Percentiles rank a stretch among this genome's conserved stretches.
These are phyloP conservation scores for Helicostylum pulchrum DNA, from an alignment of 192 early-diverging fungal species.

Conservation along the genomic window DNA sequence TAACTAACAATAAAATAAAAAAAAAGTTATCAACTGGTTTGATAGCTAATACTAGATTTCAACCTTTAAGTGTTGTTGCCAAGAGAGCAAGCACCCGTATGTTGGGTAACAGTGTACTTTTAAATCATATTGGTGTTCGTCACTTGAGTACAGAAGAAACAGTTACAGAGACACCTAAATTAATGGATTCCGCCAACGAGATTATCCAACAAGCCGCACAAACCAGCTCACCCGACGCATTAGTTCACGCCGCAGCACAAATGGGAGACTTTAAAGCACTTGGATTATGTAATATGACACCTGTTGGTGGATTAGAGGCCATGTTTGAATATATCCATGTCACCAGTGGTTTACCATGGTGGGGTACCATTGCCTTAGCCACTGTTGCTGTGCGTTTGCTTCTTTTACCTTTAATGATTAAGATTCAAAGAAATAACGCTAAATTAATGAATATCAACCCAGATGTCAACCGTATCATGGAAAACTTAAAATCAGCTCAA, in stretches of 20 bases:
- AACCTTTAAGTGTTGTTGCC: constrained; percentile 4
- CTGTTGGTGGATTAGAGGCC: constrained; percentile 69
- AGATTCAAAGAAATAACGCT: constrained; percentile 66
- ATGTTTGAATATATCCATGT: constrained; percentile 79
- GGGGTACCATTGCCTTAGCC: constrained; percentile 75
- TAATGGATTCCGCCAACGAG: constrained; percentile 3
- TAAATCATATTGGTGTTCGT: constrained; percentile 9
- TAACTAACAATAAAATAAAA: background rate
- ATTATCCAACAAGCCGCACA: constrained; percentile 9
- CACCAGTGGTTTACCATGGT: constrained; percentile 87
- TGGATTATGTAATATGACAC: constrained; percentile 71
- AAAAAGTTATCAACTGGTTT: constrained; percentile 13
- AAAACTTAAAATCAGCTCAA: constrained; percentile 59
- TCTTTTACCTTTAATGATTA: constrained; percentile 71
- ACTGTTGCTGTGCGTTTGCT: constrained; percentile 68
- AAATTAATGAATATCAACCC: constrained; percentile 73
- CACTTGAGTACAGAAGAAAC: constrained; percentile 13
- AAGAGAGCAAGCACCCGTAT: constrained; percentile 1
- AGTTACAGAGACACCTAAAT: background rate
- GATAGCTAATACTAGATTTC: background rate
- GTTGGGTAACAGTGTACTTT: background rate
- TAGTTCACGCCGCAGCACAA: constrained; percentile 56
- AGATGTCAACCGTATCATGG: constrained; percentile 60
- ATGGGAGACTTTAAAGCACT: constrained; percentile 84
- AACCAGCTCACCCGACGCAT: constrained; percentile 30